Conservation (phyloP, 306 rosid species). For the Begonia loranthoides region DNA sequence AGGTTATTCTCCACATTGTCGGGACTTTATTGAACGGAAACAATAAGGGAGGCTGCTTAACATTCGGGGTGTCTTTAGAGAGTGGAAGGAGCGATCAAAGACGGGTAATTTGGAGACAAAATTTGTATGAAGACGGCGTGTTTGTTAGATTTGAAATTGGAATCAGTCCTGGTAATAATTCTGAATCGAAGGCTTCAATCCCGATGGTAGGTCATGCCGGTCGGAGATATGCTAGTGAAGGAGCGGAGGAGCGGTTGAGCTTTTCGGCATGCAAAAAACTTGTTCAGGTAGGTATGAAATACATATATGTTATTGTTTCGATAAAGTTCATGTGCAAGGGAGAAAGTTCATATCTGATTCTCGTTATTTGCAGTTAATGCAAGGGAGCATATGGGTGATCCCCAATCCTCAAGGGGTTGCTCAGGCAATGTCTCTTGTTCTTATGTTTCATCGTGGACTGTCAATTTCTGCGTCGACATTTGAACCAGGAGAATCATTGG, state of each 20-base stretch:
- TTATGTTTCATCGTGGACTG: conserved; percentile 62
- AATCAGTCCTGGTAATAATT: conserved; percentile 28
- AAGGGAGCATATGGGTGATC: conserved; percentile 77
- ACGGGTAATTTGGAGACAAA: conserved; percentile 71
- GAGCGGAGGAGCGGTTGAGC: conserved; percentile 71
- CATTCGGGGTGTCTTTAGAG: conserved; percentile 50
- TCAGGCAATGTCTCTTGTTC: conserved; percentile 82
- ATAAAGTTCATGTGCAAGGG: too few relatives aligned
- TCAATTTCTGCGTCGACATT: conserved; percentile 61
- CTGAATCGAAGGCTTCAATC: conserved; percentile 40
- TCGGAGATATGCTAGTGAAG: conserved; percentile 49
- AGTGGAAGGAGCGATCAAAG: conserved; percentile 70
- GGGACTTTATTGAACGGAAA: conserved; percentile 67
- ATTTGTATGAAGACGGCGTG: conserved; percentile 69
- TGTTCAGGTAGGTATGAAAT: conserved; percentile 46
- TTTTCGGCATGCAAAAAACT: conserved; percentile 81
- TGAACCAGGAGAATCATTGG: conserved; percentile 69
- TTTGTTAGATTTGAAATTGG: conserved; percentile 77
- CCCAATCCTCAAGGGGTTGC: conserved; percentile 64
- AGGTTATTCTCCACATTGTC: conserved; percentile 95
- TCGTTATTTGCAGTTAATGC: conserved; percentile 56
- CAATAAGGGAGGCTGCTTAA: conserved; percentile 34
- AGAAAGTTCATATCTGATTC: too few relatives aligned
- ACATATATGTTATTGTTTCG: too few relatives aligned
- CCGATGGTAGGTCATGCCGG: conserved; percentile 22